A percentile compares a stretch with the other conserved stretches of the same genome.
These are phyloP conservation scores for Aspergillus avenaceus DNA, from an alignment of 495 filamentous ascomycete genomes.

Conservation along the genomic window DNA sequence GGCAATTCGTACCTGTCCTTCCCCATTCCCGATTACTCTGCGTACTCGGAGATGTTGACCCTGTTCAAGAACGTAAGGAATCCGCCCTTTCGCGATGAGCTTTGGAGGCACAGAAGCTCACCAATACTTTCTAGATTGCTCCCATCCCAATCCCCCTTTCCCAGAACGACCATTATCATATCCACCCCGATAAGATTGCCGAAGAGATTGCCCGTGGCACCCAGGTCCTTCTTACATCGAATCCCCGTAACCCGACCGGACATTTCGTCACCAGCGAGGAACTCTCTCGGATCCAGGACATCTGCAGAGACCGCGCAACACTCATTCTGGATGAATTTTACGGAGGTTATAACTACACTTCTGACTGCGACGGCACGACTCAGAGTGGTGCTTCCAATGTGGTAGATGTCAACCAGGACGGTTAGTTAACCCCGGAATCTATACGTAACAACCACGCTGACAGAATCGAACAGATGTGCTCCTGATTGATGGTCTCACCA, in stretches of 20 bases:
- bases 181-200: constrained; percentile 86
- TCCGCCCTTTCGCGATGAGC: neutral
- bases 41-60: constrained; percentile 94
- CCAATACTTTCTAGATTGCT: constrained; percentile 58
- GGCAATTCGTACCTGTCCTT: constrained; percentile 89
- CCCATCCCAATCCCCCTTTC: constrained; percentile 83
- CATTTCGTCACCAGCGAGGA: constrained; percentile 76
- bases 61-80: constrained; percentile 76
- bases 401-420: constrained; percentile 62
- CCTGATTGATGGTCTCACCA: constrained; percentile 93
- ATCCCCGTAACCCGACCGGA: constrained; percentile 94
- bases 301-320: constrained; percentile 85
- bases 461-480: constrained; percentile 66
- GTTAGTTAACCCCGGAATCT: constrained; percentile 19
- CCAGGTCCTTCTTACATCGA: constrained; percentile 89
- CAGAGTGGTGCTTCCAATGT: constrained; percentile 86
- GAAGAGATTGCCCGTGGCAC: constrained; percentile 85
- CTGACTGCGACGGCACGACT: constrained; percentile 80
- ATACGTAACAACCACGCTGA: constrained; percentile 18
- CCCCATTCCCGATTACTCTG: constrained; percentile 74
- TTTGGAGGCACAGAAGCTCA: constrained; percentile 1
- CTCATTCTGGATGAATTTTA: constrained; percentile 98
- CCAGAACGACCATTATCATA: constrained; percentile 81
- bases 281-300: constrained; percentile 82
- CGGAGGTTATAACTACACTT: constrained; percentile 91